Evolutionary conservation across 345 rosid genomes (phyloP).

Genomic region (Ceriops tagal): DNA sequence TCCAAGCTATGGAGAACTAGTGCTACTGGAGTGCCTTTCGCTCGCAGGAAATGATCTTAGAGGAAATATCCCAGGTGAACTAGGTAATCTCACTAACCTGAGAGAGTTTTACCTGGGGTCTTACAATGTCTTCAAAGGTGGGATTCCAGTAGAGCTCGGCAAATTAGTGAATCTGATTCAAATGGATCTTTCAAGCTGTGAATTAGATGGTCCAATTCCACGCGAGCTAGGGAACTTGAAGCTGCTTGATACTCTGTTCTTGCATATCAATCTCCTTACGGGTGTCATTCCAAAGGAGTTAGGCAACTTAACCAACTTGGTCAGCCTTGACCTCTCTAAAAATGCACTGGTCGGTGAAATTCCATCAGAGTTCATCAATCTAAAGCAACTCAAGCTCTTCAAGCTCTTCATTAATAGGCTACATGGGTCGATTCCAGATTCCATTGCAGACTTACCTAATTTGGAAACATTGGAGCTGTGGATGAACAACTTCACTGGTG

Average conservation of each 20-base stretch:
- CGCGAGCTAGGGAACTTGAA: constrained; percentile 56
- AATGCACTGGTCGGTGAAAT: constrained; percentile 73
- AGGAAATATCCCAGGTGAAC: constrained; percentile 64
- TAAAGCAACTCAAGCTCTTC: constrained; percentile 57
- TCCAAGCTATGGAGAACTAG: constrained; percentile 48
- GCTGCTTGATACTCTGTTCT: constrained; percentile 57
- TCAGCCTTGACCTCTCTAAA: constrained; percentile 68
- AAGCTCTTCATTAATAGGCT: constrained; percentile 72
- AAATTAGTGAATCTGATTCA: constrained; percentile 54
- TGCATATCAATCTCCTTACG: constrained; percentile 65
- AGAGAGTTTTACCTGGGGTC: constrained; percentile 67
- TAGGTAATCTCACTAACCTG: constrained; percentile 65
- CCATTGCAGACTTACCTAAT: constrained; percentile 51
- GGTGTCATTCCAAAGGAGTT: constrained; percentile 63
- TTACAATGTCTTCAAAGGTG: constrained; percentile 64
- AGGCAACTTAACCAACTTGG: constrained; percentile 69
- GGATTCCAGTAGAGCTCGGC: constrained; percentile 69
- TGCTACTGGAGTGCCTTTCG: constrained; percentile 56
- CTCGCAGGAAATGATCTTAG: constrained; percentile 73
- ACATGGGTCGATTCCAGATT: constrained; percentile 77
- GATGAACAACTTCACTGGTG: constrained; percentile 89
- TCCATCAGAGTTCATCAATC: constrained; percentile 60
- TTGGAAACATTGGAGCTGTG: constrained; percentile 61
- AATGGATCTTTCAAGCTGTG: constrained; percentile 74
- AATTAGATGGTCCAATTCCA: constrained; percentile 71